Percentiles rank a stretch among this genome's conserved stretches.
Conservation (phyloP, 2,329 filamentous ascomycete species). For the Aspergillus amoenus region DNA sequence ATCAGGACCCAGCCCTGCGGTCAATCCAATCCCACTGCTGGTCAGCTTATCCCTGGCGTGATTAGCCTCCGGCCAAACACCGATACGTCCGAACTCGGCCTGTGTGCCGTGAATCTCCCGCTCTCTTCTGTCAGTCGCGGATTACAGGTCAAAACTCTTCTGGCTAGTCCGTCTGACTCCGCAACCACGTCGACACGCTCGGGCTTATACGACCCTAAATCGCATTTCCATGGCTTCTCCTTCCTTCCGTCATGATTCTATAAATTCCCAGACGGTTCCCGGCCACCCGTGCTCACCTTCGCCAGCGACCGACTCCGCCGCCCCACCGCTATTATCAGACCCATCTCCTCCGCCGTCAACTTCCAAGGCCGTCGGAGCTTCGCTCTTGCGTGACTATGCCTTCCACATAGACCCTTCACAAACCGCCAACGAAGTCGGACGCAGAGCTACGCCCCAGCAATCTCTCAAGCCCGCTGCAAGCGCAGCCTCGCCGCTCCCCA, state of each 20-base stretch:
- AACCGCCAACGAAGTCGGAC: conserved; percentile 34
- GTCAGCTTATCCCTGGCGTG: conserved; percentile 2
- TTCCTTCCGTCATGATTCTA: conserved; percentile 15
- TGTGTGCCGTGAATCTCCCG: conserved; percentile 4
- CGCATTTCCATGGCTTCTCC: conserved; percentile 21
- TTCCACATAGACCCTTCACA: conserved; percentile 44
- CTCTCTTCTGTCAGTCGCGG: not conserved
- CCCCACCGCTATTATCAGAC: conserved; percentile 20
- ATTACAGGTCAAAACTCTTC: not conserved
- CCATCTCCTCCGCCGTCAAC: conserved; percentile 27
- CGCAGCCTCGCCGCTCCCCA: conserved; percentile 20
- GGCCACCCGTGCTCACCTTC: conserved; percentile 11
- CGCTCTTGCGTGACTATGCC: conserved; percentile 45
- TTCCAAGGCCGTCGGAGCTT: conserved; percentile 34
- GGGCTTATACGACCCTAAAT: not conserved
- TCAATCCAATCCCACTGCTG: not conserved
- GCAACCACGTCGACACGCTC: not conserved
- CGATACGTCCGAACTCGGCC: conserved; percentile 32
- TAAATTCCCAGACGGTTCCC: conserved; percentile 17
- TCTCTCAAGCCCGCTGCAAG: conserved; percentile 18
- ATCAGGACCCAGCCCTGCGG: not conserved
- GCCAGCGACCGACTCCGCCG: conserved; percentile 24
- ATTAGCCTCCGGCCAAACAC: conserved; percentile 14
- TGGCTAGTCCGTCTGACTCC: conserved; percentile 1
- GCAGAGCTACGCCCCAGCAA: conserved; percentile 20